Percentiles rank a stretch among this genome's conserved stretches.
These are phyloP conservation scores for Aspergillus intermedius DNA, from an alignment of 2,329 filamentous ascomycete species.

Conservation along the genomic window DNA sequence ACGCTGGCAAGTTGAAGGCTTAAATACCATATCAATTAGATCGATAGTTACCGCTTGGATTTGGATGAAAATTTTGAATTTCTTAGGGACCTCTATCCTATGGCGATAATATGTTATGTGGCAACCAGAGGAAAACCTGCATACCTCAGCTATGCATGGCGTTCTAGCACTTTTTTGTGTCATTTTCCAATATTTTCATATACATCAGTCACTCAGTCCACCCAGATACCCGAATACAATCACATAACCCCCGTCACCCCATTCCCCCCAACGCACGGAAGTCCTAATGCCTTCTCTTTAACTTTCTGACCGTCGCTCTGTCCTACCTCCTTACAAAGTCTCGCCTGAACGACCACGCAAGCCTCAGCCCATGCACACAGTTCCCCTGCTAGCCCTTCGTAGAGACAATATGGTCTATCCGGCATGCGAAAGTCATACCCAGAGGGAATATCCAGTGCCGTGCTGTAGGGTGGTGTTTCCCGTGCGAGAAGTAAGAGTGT, in stretches of 20 bases:
- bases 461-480: slow-evolving; percentile 32
- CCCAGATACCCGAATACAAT: slow-evolving; percentile 7
- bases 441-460: slow-evolving; percentile 5
- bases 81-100: too few species aligned
- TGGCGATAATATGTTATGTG: too few species aligned
- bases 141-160: neutral
- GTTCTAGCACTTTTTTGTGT: neutral
- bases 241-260: slow-evolving; percentile 24
- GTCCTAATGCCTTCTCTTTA: slow-evolving; percentile 9
- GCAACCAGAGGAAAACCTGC: too few species aligned
- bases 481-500: slow-evolving; percentile 33
- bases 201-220: neutral
- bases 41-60: too few species aligned
- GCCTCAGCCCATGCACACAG: slow-evolving; percentile 38
- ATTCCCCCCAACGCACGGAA: slow-evolving; percentile 15
- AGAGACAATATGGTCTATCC: slow-evolving; percentile 35
- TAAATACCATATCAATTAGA: too few species aligned
- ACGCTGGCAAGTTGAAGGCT: too few species aligned
- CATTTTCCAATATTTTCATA: neutral
- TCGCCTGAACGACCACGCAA: slow-evolving; percentile 27
- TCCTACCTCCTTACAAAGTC: slow-evolving; percentile 27
- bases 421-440: slow-evolving; percentile 32
- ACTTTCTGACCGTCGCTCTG: slow-evolving; percentile 8
- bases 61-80: too few species aligned
- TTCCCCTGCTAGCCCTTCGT: slow-evolving; percentile 35